phyloP scores from a whole-genome alignment of 108 stramenopile species.

The Conticribra guillardii region DNA sequence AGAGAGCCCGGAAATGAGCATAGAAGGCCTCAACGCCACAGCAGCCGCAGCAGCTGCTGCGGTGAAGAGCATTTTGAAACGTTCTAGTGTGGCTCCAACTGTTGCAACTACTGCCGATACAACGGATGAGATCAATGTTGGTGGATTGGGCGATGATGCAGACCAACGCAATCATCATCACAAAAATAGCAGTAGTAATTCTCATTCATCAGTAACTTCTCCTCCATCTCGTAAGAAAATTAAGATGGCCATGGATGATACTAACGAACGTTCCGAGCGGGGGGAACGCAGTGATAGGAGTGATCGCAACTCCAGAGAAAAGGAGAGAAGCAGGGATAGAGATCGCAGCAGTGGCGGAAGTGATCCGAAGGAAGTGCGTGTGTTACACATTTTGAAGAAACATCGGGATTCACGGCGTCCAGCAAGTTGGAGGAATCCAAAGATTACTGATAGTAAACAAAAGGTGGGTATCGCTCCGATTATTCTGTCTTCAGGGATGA shows the following conservation, averaged over 20 bases:
- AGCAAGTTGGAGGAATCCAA: slow-evolving; percentile 69
- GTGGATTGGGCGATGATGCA: background rate
- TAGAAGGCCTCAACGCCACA: slow-evolving; percentile 32
- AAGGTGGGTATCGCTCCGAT: too few species aligned
- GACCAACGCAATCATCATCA: background rate
- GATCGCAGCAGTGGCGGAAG: background rate
- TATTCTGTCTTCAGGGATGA: too few species aligned
- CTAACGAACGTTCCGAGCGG: background rate
- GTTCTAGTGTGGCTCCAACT: slow-evolving; percentile 7
- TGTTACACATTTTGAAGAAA: slow-evolving; percentile 87
- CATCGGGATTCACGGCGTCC: slow-evolving; percentile 79
- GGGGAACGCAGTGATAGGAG: slow-evolving; percentile 3
- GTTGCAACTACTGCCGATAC: background rate
- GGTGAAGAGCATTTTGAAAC: slow-evolving; percentile 37
- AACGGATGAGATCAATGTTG: background rate
- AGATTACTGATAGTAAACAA: slow-evolving; percentile 73
- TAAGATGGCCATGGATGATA: background rate
- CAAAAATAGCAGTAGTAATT: slow-evolving; percentile 1
- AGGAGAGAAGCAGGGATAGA: slow-evolving; percentile 1
- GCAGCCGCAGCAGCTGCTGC: slow-evolving; percentile 38
- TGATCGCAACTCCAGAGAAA: slow-evolving; percentile 13
- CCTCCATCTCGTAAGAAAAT: slow-evolving; percentile 17
- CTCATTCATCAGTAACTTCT: slow-evolving; percentile 6
- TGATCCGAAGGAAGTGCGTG: slow-evolving; percentile 75
- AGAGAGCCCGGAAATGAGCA: slow-evolving; percentile 5